Base-by-base conservation (phyloP, 2,329 filamentous ascomycete genomes). In the Calonectria crousiana region DNA sequence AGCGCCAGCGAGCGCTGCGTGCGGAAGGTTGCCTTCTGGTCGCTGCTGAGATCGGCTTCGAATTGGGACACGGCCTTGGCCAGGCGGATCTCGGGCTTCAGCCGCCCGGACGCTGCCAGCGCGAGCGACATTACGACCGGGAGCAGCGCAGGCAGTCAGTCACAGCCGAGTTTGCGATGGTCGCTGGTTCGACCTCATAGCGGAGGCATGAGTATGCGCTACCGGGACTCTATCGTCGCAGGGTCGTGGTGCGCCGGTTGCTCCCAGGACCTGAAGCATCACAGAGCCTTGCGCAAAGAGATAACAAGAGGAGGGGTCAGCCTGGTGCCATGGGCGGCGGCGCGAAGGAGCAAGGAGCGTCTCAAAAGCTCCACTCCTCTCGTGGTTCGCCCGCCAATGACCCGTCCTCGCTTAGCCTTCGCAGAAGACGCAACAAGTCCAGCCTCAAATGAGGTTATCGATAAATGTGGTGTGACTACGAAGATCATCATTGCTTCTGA, bases 41-140 rank as follows among this genome's bases (percentile, higher is more conserved):
- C 81, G 26, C 71, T 69, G 32, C 82, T 80, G 18, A 88, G 83
- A 32, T 80, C 78, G 0, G 80, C 81, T 74, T 87, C 83, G 71
- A 86, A 88, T 51, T 84, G 72, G 1, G 82, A 84, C 4, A 87
- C 75, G 28, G 84, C 85, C 75, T 87, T 81, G 18, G 81, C 84
- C 14, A 88, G 79, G 44, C 84, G 84, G 34, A 84, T 79, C 69
- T 86, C 85, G 16, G 85, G 78, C 78, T 82, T 84, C 72, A 81
- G 76, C 34, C 28, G 32, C 32, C 52, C 70, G 11, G 53, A 47
- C 20, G 28, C 52, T 30, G 64, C 53, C 34, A 68, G 23, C 18
- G 34, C 44, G 30, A 51, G 36, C 28, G 69, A 71, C 69, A 71
- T 71, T 3, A 36, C 56, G 23, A 62, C 56, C 36, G 11, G 34